Percentiles rank a stretch among this genome's conserved stretches.
Conservation (phyloP, 1,284 basidiomycete species). For the Sutorius eximius region DNA sequence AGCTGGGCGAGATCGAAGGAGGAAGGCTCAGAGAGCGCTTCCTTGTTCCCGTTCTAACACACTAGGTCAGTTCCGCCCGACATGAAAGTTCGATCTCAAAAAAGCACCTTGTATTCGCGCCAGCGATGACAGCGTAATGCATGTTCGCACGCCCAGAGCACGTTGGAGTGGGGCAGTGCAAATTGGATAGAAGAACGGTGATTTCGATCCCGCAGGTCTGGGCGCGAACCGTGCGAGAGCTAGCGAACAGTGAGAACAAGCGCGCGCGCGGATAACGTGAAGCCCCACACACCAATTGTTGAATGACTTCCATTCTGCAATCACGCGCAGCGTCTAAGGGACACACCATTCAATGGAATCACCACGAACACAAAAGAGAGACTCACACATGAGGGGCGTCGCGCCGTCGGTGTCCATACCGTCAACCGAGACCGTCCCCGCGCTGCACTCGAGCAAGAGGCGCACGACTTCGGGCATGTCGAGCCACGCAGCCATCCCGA, state of each 20-base stretch:
- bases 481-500: slow-evolving; percentile 74
- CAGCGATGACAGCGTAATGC: slow-evolving; percentile 58
- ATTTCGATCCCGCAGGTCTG: slow-evolving; percentile 67
- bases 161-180: slow-evolving; percentile 55
- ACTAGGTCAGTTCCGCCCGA: slow-evolving; percentile 10
- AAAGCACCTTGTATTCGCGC: slow-evolving; percentile 52
- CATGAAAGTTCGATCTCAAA: not conserved
- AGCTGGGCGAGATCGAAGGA: slow-evolving; percentile 21
- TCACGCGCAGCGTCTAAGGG: slow-evolving; percentile 69
- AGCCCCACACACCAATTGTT: slow-evolving; percentile 51
- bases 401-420: slow-evolving; percentile 69
- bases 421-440: slow-evolving; percentile 63
- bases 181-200: slow-evolving; percentile 70
- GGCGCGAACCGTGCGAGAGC: slow-evolving; percentile 68
- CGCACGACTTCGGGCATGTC: slow-evolving; percentile 57
- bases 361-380: not conserved
- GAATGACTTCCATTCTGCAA: slow-evolving; percentile 60
- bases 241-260: slow-evolving; percentile 22
- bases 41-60: slow-evolving; percentile 34
- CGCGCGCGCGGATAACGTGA: not conserved
- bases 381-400: slow-evolving; percentile 78
- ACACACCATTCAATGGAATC: not conserved
- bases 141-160: slow-evolving; percentile 69
- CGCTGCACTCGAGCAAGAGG: slow-evolving; percentile 57
- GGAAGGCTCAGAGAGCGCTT: slow-evolving; percentile 28